phyloP scores from a whole-genome alignment of 1,139 yeast species.

The Kodamaea alishanica region DNA sequence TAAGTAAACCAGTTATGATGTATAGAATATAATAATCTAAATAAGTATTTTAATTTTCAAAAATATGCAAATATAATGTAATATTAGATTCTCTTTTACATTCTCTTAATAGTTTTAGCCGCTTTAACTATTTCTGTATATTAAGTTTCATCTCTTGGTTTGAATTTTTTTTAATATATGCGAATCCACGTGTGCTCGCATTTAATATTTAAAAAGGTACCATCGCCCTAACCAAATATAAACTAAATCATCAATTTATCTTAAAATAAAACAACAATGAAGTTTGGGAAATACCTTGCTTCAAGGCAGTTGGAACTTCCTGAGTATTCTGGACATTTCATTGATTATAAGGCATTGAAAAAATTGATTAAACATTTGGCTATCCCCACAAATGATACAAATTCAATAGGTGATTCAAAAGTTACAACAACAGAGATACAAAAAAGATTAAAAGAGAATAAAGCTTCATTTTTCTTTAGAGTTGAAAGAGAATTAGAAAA shows the following conservation, averaged over 20 bases:
- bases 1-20: constrained; percentile 1
- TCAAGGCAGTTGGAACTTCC: constrained; percentile 92
- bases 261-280: constrained; percentile 43
- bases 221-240: background rate
- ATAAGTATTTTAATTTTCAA: no score
- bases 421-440: constrained; percentile 37
- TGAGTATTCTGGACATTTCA: constrained; percentile 89
- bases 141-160: background rate
- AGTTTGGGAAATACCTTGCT: constrained; percentile 93
- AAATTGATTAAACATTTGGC: constrained; percentile 72
- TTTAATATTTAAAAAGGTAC: background rate
- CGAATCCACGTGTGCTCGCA: constrained; percentile 6
- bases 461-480: constrained; percentile 88
- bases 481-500: constrained; percentile 92
- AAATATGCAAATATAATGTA: no score
- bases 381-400: constrained; percentile 28
- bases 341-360: constrained; percentile 89
- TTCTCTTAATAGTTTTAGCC: no score
- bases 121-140: no score
- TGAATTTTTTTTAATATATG: background rate
- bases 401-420: constrained; percentile 5
- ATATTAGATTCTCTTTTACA: no score
- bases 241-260: background rate
- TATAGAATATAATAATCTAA: no score
- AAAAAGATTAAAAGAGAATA: constrained; percentile 76